Evolutionary conservation across 2,329 filamentous ascomycete genomes (phyloP), one percentile per base, ranked within the genome.

Genomic region (Penicillium sp.): DNA sequence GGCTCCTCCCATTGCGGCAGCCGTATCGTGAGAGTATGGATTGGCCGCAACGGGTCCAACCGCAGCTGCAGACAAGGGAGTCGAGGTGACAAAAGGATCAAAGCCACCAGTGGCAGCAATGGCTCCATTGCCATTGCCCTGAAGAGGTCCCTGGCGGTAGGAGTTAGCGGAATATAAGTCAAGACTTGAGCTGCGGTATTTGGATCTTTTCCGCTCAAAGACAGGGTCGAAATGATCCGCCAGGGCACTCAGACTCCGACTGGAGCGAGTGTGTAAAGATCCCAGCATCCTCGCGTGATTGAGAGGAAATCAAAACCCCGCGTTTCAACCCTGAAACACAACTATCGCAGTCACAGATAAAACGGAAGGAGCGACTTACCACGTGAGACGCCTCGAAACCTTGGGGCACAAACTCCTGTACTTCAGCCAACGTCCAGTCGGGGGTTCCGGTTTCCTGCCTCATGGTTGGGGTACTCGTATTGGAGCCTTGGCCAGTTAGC

Each of bases 11-110:
- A 91, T 72, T 18, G 76, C 74, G 32, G 68, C 61, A 35, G 64
- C 60, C 43, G 82, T 79, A 51, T 93, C 87, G 59, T 89, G 85
- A 2, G 84, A 82, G 69, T 95, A 96, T 1, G 89, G 89, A 60
- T 89, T 89, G 55, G 78, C 83, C 39, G 77, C 81, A 23, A 81
- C 68, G 18, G 71, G 63, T 8, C 65, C 64, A 43, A 74, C 65
- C 25, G 62, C 24, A 75, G 76, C 38, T 79, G 72, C 52, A 68
- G 74, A 64, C 78, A 82, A 54, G 58, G 77, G 64, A 33, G 85
- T 76, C 20, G 75, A 68, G 4, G 79, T 81, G 47, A 79, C 76
- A 61, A 87, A 89, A 3, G 84, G 81, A 66, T 88, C 84, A 59
- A 76, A 86, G 5, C 75, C 67, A 35, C 74, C 62, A n/a, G 69